Conservation (phyloP, 1,284 basidiomycete genomes). For the Heterobasidion annosum region DNA sequence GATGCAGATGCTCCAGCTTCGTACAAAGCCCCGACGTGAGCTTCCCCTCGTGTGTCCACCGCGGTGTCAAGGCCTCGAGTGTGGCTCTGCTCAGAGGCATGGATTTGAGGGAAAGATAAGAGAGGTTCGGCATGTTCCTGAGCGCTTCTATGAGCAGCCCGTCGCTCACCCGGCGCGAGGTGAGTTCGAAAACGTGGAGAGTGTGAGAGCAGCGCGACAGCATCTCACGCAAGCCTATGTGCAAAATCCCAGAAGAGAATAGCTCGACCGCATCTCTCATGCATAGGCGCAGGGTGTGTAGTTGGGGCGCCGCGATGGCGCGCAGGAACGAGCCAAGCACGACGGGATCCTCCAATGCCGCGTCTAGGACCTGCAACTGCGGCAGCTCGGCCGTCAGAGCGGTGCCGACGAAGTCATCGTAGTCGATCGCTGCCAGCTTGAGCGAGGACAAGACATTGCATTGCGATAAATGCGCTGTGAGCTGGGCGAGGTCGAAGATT, state of each 20-base stretch:
- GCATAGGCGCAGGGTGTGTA: background rate
- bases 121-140: background rate
- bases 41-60: background rate
- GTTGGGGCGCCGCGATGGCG: background rate
- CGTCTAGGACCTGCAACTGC: background rate
- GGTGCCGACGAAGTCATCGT: background rate
- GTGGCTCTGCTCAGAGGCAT: background rate
- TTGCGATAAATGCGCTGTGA: background rate
- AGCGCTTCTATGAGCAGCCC: background rate
- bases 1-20: background rate
- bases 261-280: background rate
- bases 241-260: background rate
- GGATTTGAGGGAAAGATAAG: background rate
- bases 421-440: background rate
- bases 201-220: background rate
- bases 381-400: background rate
- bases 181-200: background rate
- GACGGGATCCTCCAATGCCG: background rate
- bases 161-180: background rate
- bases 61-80: background rate
- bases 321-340: background rate
- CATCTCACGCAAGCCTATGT: background rate
- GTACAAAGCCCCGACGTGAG: background rate
- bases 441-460: background rate
- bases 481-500: background rate